A percentile compares a stretch with the other conserved stretches of the same genome.
Conservation (phyloP, 2,329 filamentous ascomycete species). For the Xylaria sp. region DNA sequence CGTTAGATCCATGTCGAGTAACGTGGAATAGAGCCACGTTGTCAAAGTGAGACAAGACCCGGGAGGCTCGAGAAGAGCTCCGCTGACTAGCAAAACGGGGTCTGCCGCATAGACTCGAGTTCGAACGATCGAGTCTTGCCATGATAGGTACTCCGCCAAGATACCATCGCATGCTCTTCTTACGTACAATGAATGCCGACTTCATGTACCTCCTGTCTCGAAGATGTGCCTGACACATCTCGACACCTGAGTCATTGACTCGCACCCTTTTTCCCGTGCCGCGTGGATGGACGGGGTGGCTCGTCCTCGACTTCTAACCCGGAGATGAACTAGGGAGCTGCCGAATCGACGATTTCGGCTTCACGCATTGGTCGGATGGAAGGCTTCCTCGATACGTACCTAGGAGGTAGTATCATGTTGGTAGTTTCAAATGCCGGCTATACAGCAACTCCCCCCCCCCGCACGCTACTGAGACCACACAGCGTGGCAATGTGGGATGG, state of each 20-base stretch:
- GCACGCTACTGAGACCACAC: not conserved
- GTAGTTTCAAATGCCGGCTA: not conserved
- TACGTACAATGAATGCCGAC: too few species aligned
- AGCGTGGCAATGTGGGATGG: not conserved
- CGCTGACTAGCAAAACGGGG: not conserved
- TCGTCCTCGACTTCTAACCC: not conserved
- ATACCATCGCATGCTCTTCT: too few species aligned
- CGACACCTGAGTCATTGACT: not conserved
- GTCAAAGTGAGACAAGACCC: not conserved
- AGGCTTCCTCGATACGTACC: not conserved
- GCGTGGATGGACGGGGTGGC: not conserved
- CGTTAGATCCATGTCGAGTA: constrained; percentile 4
- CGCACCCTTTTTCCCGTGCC: not conserved
- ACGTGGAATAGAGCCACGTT: constrained; percentile 4
- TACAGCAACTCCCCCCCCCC: not conserved
- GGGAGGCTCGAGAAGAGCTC: not conserved
- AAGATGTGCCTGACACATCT: not conserved
- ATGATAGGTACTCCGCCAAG: not conserved
- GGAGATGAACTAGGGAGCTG: not conserved
- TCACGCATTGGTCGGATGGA: not conserved
- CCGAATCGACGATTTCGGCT: not conserved
- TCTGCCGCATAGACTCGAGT: not conserved
- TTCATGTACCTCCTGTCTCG: not conserved
- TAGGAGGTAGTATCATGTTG: not conserved
- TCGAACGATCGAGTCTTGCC: not conserved